Percentiles rank a stretch among this genome's conserved stretches.
Conservation (phyloP, 2,329 filamentous ascomycete species). For the Cladophialophora exuberans region DNA sequence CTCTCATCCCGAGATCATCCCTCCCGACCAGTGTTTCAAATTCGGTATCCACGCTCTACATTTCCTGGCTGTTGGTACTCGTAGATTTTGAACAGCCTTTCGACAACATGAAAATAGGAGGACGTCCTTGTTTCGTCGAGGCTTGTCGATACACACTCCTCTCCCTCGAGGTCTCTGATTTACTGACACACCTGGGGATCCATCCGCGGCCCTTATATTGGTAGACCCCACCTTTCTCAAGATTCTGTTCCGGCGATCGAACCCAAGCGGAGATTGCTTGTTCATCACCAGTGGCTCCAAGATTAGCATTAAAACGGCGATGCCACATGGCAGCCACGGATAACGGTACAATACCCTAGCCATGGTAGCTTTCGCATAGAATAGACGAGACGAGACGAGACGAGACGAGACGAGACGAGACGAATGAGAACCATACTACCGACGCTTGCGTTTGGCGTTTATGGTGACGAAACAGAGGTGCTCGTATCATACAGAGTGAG, state of each 20-base stretch:
- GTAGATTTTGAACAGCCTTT: too few species aligned
- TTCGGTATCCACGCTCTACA: too few species aligned
- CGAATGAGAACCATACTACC: too few species aligned
- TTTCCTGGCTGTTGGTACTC: too few species aligned
- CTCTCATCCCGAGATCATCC: background rate
- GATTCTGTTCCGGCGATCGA: conserved; percentile 3
- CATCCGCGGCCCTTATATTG: background rate
- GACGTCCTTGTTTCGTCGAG: too few species aligned
- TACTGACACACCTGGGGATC: background rate
- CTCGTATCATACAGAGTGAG: conserved; percentile 8
- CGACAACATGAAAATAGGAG: too few species aligned
- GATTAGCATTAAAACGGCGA: background rate
- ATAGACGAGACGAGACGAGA: background rate
- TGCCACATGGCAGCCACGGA: conserved; percentile 6
- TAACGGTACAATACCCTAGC: background rate
- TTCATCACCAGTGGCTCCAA: conserved; percentile 6
- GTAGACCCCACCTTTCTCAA: conserved; percentile 1
- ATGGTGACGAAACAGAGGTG: too few species aligned
- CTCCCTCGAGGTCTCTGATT: too few species aligned
- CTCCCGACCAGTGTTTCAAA: conserved; percentile 21
- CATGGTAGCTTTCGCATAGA: background rate
- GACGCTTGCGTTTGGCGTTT: too few species aligned
- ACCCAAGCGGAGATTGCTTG: conserved; percentile 15
- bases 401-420: too few species aligned
- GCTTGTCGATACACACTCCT: too few species aligned